phyloP scores from a whole-genome alignment of 2,329 filamentous ascomycete genomes.

The Ceratocystis variospora region DNA sequence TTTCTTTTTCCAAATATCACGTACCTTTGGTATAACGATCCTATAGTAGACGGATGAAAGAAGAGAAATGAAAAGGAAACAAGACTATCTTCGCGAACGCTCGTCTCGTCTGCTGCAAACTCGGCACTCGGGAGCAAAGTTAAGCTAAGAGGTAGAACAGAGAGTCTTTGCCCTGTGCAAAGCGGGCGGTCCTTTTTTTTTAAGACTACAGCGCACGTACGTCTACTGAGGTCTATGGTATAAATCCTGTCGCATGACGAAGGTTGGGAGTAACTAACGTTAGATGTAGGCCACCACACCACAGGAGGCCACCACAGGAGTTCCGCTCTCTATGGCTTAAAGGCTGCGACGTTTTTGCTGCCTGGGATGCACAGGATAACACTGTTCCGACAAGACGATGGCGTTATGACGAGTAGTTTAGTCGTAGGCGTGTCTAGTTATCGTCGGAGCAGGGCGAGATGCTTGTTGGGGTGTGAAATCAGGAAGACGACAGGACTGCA shows the following conservation, averaged over 20 bases:
- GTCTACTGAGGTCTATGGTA: conserved; percentile 5
- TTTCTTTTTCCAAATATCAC: background rate
- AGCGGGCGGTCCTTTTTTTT: background rate
- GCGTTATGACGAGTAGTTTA: background rate
- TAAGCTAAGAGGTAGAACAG: background rate
- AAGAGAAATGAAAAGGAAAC: background rate
- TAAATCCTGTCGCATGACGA: conserved; percentile 4
- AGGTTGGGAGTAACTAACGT: background rate
- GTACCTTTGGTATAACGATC: background rate
- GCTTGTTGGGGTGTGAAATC: background rate
- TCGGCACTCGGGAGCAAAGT: background rate
- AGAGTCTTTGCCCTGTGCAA: background rate
- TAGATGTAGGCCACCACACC: background rate
- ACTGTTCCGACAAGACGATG: background rate
- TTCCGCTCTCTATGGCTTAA: background rate
- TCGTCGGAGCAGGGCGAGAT: background rate
- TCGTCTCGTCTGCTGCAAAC: background rate
- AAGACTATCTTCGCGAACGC: background rate
- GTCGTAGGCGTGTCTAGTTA: background rate
- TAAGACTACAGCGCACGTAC: conserved; percentile 5
- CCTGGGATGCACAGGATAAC: background rate
- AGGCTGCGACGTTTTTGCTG: background rate
- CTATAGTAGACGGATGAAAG: background rate
- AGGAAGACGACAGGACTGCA: background rate
- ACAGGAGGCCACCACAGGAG: background rate